phyloP scores from a whole-genome alignment of 2,329 filamentous ascomycete species.

The Xylariaceae sp. region DNA sequence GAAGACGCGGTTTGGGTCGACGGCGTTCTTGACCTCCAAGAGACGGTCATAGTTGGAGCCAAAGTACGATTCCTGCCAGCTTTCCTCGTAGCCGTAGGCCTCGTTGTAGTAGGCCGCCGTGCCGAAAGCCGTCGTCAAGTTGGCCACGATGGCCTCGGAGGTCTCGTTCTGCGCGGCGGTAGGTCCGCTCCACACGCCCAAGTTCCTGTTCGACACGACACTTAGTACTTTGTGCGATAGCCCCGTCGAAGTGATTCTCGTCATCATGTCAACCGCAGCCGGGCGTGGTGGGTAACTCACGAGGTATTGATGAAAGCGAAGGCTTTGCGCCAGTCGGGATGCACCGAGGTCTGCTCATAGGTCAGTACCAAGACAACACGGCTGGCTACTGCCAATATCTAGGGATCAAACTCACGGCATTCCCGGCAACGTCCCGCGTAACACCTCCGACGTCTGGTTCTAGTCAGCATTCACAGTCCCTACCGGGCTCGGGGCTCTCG shows the following conservation, averaged over 20 bases:
- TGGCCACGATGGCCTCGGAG: not conserved
- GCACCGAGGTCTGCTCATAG: constrained; percentile 1
- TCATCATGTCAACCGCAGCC: not conserved
- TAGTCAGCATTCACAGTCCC: not conserved
- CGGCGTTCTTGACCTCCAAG: constrained; percentile 5
- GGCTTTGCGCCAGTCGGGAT: constrained; percentile 6
- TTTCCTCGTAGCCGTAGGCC: not conserved
- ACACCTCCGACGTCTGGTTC: not conserved
- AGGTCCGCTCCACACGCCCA: constrained; percentile 5
- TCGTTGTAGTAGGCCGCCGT: constrained; percentile 3
- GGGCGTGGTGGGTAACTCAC: not conserved
- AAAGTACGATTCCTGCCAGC: constrained; percentile 1
- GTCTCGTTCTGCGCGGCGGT: constrained; percentile 5
- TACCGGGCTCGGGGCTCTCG: not conserved
- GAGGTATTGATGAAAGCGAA: constrained; percentile 3
- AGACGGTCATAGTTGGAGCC: constrained; percentile 6
- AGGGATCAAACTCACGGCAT: not conserved
- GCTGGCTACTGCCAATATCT: not conserved
- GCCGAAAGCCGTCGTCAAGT: not conserved
- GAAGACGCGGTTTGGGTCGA: constrained; percentile 6
- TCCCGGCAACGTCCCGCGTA: not conserved
- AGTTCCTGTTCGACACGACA: not conserved
- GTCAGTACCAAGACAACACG: not conserved
- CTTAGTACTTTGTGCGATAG: too few species aligned
- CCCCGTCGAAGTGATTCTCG: too few species aligned